These are phyloP conservation scores for Mortierella sp. DNA, from an alignment of 371 early-diverging fungal genomes.

Conservation along the genomic window DNA sequence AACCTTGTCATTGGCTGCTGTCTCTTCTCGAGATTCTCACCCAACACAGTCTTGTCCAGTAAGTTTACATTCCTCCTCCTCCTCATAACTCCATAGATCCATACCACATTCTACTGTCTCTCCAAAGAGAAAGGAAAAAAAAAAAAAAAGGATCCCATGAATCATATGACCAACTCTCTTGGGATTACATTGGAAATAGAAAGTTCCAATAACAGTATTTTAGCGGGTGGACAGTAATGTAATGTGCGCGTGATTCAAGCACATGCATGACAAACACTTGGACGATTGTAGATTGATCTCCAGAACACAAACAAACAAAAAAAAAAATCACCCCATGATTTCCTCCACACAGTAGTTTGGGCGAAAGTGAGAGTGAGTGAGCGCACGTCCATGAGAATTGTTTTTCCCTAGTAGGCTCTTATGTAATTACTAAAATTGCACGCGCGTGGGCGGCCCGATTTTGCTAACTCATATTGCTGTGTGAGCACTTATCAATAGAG, in stretches of 20 bases:
- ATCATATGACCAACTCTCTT: not conserved
- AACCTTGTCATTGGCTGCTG: not conserved
- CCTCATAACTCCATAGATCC: not conserved
- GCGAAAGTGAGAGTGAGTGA: not conserved
- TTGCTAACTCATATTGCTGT: not conserved
- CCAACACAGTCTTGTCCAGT: constrained; percentile 14
- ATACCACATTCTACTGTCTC: not conserved
- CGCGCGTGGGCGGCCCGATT: not conserved
- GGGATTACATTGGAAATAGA: no score
- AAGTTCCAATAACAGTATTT: not conserved
- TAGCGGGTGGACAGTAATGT: not conserved
- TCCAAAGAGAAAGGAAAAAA: not conserved
- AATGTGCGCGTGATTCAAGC: not conserved
- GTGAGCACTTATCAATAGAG: not conserved
- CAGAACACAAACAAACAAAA: not conserved
- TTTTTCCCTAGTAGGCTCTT: not conserved
- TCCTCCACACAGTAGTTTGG: constrained; percentile 4
- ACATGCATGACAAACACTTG: constrained; percentile 6
- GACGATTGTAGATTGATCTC: not conserved
- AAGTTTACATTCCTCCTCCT: not conserved
- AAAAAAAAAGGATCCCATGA: not conserved
- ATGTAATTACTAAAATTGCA: not conserved
- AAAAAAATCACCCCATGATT: not conserved
- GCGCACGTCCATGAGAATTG: not conserved
- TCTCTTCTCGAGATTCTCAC: constrained; percentile 5